These are phyloP conservation scores for Hypomyces rosellus DNA, from an alignment of 2,329 filamentous ascomycete species.

Conservation along the genomic window DNA sequence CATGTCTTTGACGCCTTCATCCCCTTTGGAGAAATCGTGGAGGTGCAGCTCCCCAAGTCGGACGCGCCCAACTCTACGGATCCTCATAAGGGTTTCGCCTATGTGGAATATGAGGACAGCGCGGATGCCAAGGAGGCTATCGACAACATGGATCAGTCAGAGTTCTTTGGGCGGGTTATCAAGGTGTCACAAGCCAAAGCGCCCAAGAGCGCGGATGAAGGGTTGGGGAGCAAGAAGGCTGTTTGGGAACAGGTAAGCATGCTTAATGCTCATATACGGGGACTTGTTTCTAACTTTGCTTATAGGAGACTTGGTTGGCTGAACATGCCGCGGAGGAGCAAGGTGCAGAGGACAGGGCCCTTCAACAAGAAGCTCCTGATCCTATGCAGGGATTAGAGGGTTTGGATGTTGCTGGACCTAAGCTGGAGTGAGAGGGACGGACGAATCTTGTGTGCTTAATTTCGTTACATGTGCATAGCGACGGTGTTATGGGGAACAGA, in stretches of 20 bases:
- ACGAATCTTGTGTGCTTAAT: slow-evolving; percentile 10
- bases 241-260: slow-evolving; percentile 87
- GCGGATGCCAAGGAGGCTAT: slow-evolving; percentile 90
- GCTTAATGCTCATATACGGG: not conserved
- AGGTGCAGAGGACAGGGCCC: slow-evolving; percentile 40
- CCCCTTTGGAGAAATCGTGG: slow-evolving; percentile 91
- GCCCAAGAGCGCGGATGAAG: slow-evolving; percentile 81
- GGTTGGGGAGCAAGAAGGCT: slow-evolving; percentile 85
- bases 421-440: slow-evolving; percentile 51
- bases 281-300: no score
- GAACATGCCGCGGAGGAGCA: slow-evolving; percentile 76
- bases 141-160: slow-evolving; percentile 98
- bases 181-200: slow-evolving; percentile 90
- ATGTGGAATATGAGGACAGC: slow-evolving; percentile 85
- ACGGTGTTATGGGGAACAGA: slow-evolving; percentile 34
- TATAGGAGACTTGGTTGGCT: slow-evolving; percentile 85
- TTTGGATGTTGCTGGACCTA: slow-evolving; percentile 88
- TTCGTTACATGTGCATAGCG: slow-evolving; percentile 35
- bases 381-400: slow-evolving; percentile 95
- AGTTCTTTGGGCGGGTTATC: slow-evolving; percentile 86
- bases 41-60: slow-evolving; percentile 84
- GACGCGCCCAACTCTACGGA: slow-evolving; percentile 74
- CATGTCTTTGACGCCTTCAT: slow-evolving; percentile 88
- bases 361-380: slow-evolving; percentile 58
- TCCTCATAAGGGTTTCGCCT: slow-evolving; percentile 86